Evolutionary conservation across 352 stramenopile genomes (phyloP), one percentile per base, ranked within the genome.

Genomic region (Plasmopara muralis): DNA sequence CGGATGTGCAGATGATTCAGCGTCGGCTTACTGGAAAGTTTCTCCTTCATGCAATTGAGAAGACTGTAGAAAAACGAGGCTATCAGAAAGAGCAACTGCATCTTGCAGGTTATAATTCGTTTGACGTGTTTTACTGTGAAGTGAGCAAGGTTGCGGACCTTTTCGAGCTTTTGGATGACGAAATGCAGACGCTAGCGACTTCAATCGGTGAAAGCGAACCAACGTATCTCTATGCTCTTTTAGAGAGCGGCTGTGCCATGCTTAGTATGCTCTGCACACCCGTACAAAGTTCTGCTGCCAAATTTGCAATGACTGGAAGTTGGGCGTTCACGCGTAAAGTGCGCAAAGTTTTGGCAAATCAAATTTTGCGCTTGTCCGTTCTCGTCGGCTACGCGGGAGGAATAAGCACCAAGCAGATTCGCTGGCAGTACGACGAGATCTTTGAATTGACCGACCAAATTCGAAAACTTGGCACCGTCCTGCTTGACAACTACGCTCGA

Each of bases 61-160:
- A 68, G 43, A 83, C 76, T 13, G 79, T 94, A 9, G 63, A 85
- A 13, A 65, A 75, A 14, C 83, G 83, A 31, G 83, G 83, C 2
- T 87, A 94, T 46, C 63, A 86, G 41, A 83, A 78, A 15, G 81
- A 92, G 14, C 72, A 92, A 58, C 80, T 94, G 18, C 73, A 73
- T 14, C 60, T 89, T 6, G 79, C 83, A 7, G 83, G 83, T 3
- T 94, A 89, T 66, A 91, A 87, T 48, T 72, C 81, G 3, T 91
- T 94, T 59, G 83, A 94, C 62, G 80, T 92, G 15, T 94, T 94
- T 41, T 94, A 89, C 47, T 90, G 76, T 43, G 83, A 94, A 68
- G 77, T 92, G 25, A 92, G 72, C 63, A 88, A 87, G 41, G 66
- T 94, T 30, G 48, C 67, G 4, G 81, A 92, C 41, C 47, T 94